These are phyloP conservation scores for Microbotryum lychnidis-dioicae DNA, from an alignment of 1,284 basidiomycete genomes.

Conservation along the genomic window DNA sequence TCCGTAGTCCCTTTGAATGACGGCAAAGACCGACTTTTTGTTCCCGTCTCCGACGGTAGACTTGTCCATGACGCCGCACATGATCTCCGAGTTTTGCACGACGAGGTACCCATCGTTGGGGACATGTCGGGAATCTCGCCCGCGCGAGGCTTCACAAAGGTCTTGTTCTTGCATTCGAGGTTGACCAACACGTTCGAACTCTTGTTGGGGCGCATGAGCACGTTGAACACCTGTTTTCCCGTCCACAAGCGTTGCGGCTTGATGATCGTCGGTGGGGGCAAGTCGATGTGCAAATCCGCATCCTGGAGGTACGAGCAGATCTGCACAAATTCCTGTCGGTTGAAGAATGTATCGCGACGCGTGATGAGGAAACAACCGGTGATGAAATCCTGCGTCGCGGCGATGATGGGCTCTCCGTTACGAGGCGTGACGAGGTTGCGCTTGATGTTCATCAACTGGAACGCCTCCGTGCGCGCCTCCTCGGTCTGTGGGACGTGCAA, in stretches of 20 bases:
- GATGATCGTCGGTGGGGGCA: slow-evolving; percentile 89
- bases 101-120: slow-evolving; percentile 97
- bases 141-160: slow-evolving; percentile 65
- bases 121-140: slow-evolving; percentile 52
- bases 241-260: slow-evolving; percentile 94
- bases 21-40: slow-evolving; percentile 98
- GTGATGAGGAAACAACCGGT: slow-evolving; percentile 95
- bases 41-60: slow-evolving; percentile 96
- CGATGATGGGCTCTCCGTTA: slow-evolving; percentile 97
- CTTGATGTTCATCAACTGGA: slow-evolving; percentile 96
- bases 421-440: slow-evolving; percentile 94
- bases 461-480: slow-evolving; percentile 93
- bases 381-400: slow-evolving; percentile 97
- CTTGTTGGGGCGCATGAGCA: slow-evolving; percentile 91
- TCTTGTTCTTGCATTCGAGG: slow-evolving; percentile 92
- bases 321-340: slow-evolving; percentile 90
- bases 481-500: slow-evolving; percentile 98
- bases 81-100: slow-evolving; percentile 95
- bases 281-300: slow-evolving; percentile 82
- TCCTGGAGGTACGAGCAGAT: slow-evolving; percentile 93
- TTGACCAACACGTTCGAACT: slow-evolving; percentile 78
- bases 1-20: slow-evolving; percentile 95
- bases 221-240: slow-evolving; percentile 95
- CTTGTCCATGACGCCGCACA: slow-evolving; percentile 99
- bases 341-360: slow-evolving; percentile 84